Base-by-base conservation (phyloP, 805 yeast species). In the Kazachstania africana region DNA sequence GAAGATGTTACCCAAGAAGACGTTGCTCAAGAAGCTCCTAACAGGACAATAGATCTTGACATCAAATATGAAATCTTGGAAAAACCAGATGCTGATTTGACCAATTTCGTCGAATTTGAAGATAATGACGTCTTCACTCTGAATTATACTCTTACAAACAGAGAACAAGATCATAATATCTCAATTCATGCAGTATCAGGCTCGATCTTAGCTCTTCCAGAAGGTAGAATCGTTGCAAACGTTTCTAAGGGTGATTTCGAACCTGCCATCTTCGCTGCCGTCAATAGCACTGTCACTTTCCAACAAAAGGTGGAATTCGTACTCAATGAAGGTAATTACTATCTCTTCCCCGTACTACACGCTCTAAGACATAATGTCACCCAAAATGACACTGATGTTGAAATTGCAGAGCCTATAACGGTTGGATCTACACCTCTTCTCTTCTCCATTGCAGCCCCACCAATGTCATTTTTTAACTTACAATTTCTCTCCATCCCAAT, bases 371-470 rank as follows among this genome's bases (percentile, higher is more conserved):
- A 68, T n/a, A n/a, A n/a, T n/a, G n/a, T n/a, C n/a, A n/a, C n/a
- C 69, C 68, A 23, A 68, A 76, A 35, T n/a, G n/a, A n/a, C n/a
- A n/a, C n/a, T n/a, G n/a, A n/a, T n/a, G n/a, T n/a, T n/a, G n/a
- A n/a, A n/a, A n/a, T n/a, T n/a, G n/a, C n/a, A n/a, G n/a, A n/a
- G n/a, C n/a, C 61, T 85, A 44, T 77, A 93, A 1, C 40, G 76
- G 33, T 75, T 78, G 58, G 72, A 80, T 50, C 91, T 87, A 10
- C 74, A n/a, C n/a, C n/a, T n/a, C n/a, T n/a, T n/a, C n/a, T n/a
- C n/a, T n/a, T n/a, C n/a, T n/a, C n/a, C n/a, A n/a, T n/a, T n/a
- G n/a, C n/a, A n/a, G n/a, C n/a, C n/a, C 25, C 25, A 8, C 13
- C 13, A 6, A 6, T 23, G 6, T 23, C 25, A 9, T 9, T 23